Evolutionary conservation across 345 rosid species (phyloP).

Genomic region (Pistacia vera): DNA sequence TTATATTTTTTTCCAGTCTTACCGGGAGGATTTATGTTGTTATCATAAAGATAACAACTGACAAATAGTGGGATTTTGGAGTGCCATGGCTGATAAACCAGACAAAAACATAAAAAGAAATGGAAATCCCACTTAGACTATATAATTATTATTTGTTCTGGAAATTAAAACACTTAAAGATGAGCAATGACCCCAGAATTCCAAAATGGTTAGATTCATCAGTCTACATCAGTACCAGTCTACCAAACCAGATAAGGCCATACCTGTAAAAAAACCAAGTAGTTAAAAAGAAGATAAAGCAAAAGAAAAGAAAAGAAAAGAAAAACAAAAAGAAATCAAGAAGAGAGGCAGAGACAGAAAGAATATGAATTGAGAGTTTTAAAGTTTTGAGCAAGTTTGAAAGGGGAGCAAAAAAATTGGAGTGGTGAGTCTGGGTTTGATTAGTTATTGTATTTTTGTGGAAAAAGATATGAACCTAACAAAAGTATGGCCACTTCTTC

Average conservation of each 20-base stretch:
- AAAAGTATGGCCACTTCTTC: no score
- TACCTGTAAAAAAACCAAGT: background rate
- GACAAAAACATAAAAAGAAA: background rate
- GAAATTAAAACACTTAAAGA: background rate
- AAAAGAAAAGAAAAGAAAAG: conserved; percentile 19
- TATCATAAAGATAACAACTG: background rate
- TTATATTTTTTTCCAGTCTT: background rate
- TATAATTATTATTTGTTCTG: background rate
- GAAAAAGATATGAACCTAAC: background rate
- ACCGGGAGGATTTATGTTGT: background rate
- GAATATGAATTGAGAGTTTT: background rate
- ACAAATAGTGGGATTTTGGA: background rate
- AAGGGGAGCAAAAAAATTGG: background rate
- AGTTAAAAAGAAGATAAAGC: conserved; percentile 18
- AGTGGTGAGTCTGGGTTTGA: background rate
- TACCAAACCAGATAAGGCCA: background rate
- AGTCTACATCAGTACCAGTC: background rate
- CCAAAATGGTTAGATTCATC: background rate
- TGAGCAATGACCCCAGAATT: background rate
- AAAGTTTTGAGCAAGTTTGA: background rate
- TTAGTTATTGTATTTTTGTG: background rate
- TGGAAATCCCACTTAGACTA: background rate
- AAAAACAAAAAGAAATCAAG: background rate
- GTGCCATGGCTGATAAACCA: background rate
- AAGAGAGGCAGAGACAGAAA: background rate